Evolutionary conservation across 1,139 yeast species (phyloP).

Genomic region (Saccharomycopsis crataegensis): DNA sequence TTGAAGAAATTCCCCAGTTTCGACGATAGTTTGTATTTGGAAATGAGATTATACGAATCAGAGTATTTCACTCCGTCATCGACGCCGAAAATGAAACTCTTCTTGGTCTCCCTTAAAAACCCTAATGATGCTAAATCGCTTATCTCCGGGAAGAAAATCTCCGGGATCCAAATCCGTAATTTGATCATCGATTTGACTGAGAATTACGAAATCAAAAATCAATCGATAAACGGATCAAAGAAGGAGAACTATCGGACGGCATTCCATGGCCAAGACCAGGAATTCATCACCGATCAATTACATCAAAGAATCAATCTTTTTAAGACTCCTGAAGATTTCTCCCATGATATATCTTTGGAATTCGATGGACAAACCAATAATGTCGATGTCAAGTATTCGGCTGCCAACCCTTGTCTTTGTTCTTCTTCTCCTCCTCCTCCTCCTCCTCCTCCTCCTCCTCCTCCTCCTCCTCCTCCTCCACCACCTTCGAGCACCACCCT

Average conservation of each 20-base stretch:
- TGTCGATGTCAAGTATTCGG: background rate
- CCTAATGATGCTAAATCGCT: background rate
- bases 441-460: too few species aligned
- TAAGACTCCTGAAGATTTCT: background rate
- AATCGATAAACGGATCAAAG: background rate
- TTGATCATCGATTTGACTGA: constrained; percentile 9
- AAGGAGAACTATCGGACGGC: background rate
- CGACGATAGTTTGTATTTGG: constrained; percentile 2
- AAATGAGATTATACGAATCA: constrained; percentile 10
- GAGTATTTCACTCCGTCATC: constrained; percentile 8
- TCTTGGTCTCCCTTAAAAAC: constrained; percentile 1
- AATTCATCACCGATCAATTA: background rate
- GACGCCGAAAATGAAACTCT: constrained; percentile 7
- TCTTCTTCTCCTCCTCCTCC: too few species aligned
- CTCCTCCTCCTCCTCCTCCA: too few species aligned
- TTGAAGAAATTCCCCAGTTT: background rate
- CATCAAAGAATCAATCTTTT: background rate
- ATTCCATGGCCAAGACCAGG: background rate
- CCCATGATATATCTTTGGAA: background rate
- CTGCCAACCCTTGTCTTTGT: too few species aligned
- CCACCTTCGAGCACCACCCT: background rate
- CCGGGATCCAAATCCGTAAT: background rate
- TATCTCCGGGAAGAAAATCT: background rate
- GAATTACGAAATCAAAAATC: constrained; percentile 5
- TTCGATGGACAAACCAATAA: background rate